A percentile compares a stretch with the other conserved stretches of the same genome.
These are phyloP conservation scores for Podospora tetraspora DNA, from an alignment of 495 filamentous ascomycete species.

Conservation along the genomic window DNA sequence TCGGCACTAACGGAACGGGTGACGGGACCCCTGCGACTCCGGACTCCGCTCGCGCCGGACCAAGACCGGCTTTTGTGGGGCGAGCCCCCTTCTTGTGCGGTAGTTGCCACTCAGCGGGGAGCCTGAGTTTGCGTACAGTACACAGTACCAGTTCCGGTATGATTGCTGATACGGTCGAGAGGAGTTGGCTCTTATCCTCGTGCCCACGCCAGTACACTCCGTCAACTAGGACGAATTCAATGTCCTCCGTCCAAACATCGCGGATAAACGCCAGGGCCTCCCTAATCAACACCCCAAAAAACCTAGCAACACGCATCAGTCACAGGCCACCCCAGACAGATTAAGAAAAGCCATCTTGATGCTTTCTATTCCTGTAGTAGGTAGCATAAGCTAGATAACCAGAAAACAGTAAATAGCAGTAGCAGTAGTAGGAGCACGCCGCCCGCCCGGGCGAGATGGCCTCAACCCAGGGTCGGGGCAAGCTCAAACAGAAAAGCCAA, in stretches of 20 bases:
- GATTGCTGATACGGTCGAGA: not conserved
- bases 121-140: too few relatives aligned
- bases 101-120: not conserved
- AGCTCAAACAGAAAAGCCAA: not conserved
- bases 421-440: not conserved
- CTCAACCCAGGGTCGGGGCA: not conserved
- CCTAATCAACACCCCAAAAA: not conserved
- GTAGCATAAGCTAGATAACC: not conserved
- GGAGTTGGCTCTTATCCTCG: not conserved
- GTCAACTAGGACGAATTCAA: not conserved
- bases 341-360: not conserved
- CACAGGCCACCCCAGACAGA: not conserved
- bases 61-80: not conserved
- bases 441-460: not conserved
- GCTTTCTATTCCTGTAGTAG: not conserved
- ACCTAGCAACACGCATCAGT: not conserved
- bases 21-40: not conserved
- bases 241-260: not conserved
- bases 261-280: not conserved
- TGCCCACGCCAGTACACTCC: not conserved
- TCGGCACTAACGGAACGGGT: not conserved
- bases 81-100: not conserved
- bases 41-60: not conserved
- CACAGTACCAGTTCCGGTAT: not conserved
- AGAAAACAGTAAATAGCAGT: not conserved